phyloP scores from a whole-genome alignment of 2,329 filamentous ascomycete genomes.

The Fusarium sambucinum region DNA sequence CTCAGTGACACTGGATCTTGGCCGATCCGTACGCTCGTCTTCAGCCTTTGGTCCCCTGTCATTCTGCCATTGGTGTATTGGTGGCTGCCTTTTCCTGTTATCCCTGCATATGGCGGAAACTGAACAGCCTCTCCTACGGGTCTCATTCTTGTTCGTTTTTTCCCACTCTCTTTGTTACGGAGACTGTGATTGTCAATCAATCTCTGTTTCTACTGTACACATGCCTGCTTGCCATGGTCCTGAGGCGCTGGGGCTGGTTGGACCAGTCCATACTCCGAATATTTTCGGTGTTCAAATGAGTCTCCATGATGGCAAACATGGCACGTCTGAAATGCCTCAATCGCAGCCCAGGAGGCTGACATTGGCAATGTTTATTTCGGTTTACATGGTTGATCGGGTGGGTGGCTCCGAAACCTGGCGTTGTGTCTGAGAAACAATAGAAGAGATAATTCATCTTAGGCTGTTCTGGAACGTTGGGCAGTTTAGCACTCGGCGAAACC shows the following conservation, averaged over 20 bases:
- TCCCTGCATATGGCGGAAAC: constrained; percentile 33
- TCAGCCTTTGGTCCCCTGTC: constrained; percentile 26
- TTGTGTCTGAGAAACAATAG: constrained; percentile 15
- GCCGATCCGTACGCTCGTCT: constrained; percentile 29
- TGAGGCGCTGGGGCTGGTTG: constrained; percentile 6
- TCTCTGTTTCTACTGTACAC: constrained; percentile 9
- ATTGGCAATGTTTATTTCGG: constrained; percentile 21
- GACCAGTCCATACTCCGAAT: constrained; percentile 29
- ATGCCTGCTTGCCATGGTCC: not conserved
- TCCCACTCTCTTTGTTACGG: not conserved
- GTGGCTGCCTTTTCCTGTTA: constrained; percentile 31
- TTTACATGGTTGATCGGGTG: constrained; percentile 23
- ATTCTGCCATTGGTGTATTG: constrained; percentile 8
- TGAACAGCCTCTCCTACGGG: constrained; percentile 17
- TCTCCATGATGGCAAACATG: constrained; percentile 26
- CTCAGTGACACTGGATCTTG: constrained; percentile 5
- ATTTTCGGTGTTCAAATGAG: constrained; percentile 32
- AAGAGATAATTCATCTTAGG: constrained; percentile 23
- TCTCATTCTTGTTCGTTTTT: constrained; percentile 11
- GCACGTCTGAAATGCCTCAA: constrained; percentile 15
- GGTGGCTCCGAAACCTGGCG: constrained; percentile 25
- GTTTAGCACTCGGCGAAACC: constrained; percentile 32
- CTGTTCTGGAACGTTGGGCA: constrained; percentile 40
- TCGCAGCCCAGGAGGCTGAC: constrained; percentile 18
- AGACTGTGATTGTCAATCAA: constrained; percentile 16